Percentiles rank a stretch among this genome's conserved stretches.
These are phyloP conservation scores for Claviceps spartinae DNA, from an alignment of 2,329 filamentous ascomycete species.

Conservation along the genomic window DNA sequence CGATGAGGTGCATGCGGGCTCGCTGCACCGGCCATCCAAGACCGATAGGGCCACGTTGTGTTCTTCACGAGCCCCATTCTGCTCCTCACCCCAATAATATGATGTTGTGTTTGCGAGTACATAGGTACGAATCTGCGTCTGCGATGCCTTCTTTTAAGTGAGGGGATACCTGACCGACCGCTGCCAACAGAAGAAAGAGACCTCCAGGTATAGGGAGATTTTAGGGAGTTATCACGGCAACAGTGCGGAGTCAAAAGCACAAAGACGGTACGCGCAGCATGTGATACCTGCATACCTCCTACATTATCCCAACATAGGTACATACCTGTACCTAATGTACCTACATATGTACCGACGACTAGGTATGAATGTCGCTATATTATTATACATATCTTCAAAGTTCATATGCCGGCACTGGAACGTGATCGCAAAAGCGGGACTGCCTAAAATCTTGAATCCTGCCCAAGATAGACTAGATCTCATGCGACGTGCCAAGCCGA, in stretches of 20 bases:
- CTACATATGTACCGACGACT: too few relatives aligned
- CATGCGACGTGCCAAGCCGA: not conserved
- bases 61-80: not conserved
- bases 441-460: not conserved
- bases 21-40: not conserved
- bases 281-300: too few relatives aligned
- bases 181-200: slow-evolving; percentile 3
- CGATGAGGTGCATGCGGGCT: not conserved
- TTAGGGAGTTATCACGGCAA: not conserved
- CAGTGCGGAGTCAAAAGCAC: too few relatives aligned
- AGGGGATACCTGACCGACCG: not conserved
- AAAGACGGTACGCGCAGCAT: too few relatives aligned
- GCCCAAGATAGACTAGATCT: not conserved
- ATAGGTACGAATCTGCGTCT: not conserved
- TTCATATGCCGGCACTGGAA: not conserved
- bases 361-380: not conserved
- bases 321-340: too few relatives aligned
- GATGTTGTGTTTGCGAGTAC: not conserved
- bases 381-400: not conserved
- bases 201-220: slow-evolving; percentile 10
- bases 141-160: not conserved
- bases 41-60: not conserved
- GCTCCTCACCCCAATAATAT: slow-evolving; percentile 1
- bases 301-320: too few relatives aligned
- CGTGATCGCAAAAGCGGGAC: not conserved